Evolutionary conservation across 352 stramenopile genomes (phyloP).

Genomic region (Globisporangium echinulatum): DNA sequence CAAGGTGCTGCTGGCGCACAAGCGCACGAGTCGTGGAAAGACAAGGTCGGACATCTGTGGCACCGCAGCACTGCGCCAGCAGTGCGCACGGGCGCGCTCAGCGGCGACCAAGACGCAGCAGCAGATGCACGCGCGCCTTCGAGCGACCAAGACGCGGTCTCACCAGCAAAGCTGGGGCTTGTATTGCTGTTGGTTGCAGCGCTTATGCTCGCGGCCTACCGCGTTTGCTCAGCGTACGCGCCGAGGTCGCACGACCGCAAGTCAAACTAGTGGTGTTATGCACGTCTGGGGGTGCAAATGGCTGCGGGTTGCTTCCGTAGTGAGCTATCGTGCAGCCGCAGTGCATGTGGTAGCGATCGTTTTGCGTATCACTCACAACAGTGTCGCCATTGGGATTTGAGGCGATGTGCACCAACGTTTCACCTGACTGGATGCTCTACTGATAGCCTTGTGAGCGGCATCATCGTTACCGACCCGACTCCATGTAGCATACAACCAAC

Average conservation of each 20-base stretch:
- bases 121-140: conserved; percentile 3
- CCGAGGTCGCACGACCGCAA: conserved; percentile 16
- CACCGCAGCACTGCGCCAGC: conserved; percentile 26
- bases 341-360: too few relatives aligned
- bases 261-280: conserved; percentile 16
- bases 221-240: conserved; percentile 21
- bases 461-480: too few relatives aligned
- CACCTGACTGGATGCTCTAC: too few relatives aligned
- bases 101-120: background rate
- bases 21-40: conserved; percentile 51
- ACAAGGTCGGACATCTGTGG: conserved; percentile 54
- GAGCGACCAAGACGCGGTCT: conserved; percentile 16
- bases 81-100: background rate
- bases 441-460: too few relatives aligned
- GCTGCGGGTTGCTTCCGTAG: too few relatives aligned
- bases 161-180: conserved; percentile 31
- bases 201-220: conserved; percentile 39
- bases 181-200: conserved; percentile 32
- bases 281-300: too few relatives aligned
- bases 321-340: too few relatives aligned
- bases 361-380: too few relatives aligned
- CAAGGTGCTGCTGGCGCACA: conserved; percentile 13
- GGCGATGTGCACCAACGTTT: too few relatives aligned
- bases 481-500: too few relatives aligned
- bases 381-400: too few relatives aligned